Evolutionary conservation across 2,329 filamentous ascomycete genomes (phyloP).

Genomic region (Neospermospora avenae): DNA sequence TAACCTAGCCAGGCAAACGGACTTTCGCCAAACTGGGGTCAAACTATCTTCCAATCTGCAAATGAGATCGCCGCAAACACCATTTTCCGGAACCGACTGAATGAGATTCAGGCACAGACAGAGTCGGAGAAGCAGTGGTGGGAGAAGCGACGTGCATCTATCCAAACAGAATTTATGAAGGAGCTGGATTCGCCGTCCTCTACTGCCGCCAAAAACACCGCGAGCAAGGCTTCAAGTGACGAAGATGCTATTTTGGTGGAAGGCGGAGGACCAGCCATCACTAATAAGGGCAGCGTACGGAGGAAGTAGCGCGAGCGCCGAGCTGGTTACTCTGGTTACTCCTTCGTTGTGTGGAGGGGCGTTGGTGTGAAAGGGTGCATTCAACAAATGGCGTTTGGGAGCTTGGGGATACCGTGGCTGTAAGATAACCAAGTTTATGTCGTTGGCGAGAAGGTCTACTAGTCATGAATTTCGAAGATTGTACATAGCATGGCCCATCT

Average conservation of each 20-base stretch:
- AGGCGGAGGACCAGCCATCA: slow-evolving; percentile 23
- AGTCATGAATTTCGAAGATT: not conserved
- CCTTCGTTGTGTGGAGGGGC: not conserved
- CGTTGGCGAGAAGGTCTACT: not conserved
- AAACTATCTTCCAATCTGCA: slow-evolving; percentile 93
- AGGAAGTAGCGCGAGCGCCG: slow-evolving; percentile 67
- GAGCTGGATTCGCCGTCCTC: slow-evolving; percentile 68
- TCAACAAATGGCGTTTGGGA: slow-evolving; percentile 9
- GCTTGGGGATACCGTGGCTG: slow-evolving; percentile 9
- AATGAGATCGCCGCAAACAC: slow-evolving; percentile 92
- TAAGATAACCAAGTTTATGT: slow-evolving; percentile 4
- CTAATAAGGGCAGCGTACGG: slow-evolving; percentile 41
- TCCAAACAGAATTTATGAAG: slow-evolving; percentile 76
- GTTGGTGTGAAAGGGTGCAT: slow-evolving; percentile 12
- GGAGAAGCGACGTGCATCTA: slow-evolving; percentile 74
- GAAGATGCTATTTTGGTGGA: slow-evolving; percentile 80
- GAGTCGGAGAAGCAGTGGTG: slow-evolving; percentile 84
- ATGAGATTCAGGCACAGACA: slow-evolving; percentile 69
- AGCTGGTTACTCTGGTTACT: slow-evolving; percentile 19
- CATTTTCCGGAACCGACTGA: slow-evolving; percentile 68
- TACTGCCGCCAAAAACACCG: slow-evolving; percentile 37
- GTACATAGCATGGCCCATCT: not conserved
- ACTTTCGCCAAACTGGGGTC: slow-evolving; percentile 83
- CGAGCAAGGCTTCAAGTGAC: slow-evolving; percentile 50
- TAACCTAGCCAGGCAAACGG: slow-evolving; percentile 71